Evolutionary conservation across 257 asterid species (phyloP), one percentile per base, ranked within the genome.

Genomic region (Linderniella brevidens): DNA sequence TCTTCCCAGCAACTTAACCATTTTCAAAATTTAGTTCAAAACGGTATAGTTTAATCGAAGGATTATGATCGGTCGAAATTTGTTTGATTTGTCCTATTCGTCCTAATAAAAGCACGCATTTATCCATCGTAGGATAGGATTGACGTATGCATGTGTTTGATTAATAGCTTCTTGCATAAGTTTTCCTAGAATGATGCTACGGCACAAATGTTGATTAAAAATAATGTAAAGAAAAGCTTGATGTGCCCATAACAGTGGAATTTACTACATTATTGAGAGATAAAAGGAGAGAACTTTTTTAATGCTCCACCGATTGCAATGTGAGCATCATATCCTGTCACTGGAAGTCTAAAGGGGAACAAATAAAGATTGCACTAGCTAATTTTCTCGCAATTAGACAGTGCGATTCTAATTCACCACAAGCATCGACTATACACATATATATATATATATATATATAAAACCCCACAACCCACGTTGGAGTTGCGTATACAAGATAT

Each of bases 331-430:
- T 58, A 53, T 65, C 67, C 43, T 56, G 43, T 57, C 55, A 49
- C 55, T 59, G 47, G 46, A 60, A 59, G 59, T 41, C 65, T 37
- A 54, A 25, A 49, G 48, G 40, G 52, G 59, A 40, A 50, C 55
- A 70, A 45, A 63, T 40, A 16, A 50, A 68, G 32, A 25, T 25
- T 25, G 67, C 62, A 64, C 51, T 63, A n/a, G n/a, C n/a, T n/a
- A n/a, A n/a, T n/a, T 68, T 25, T 49, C 59, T 65, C 61, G 52
- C 44, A 65, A 55, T 68, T 65, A 75, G 72, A 25, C 64, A 60
- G 95, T 78, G 87, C 83, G 80, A 76, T 84, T 80, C 93, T 78
- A 60, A 67, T 78, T 77, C 81, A 75, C 69, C 72, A 67, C 76
- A 48, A n/a, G 46, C 75, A 52, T 62, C 69, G 59, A 56, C 61